phyloP scores from a whole-genome alignment of 208 protist species.

The Acanthamoeba castellanii region DNA sequence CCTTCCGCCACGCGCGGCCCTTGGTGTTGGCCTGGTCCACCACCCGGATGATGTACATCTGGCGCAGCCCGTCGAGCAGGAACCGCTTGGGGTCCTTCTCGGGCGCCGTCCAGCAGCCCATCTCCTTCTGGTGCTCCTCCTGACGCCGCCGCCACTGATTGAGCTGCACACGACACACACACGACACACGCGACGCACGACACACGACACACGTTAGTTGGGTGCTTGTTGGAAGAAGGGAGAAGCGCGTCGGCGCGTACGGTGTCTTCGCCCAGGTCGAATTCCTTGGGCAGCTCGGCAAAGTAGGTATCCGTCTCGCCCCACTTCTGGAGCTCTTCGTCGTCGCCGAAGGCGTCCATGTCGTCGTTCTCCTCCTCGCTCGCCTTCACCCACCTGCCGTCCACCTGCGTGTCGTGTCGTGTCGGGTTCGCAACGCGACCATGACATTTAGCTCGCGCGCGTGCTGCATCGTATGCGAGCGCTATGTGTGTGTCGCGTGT shows the following conservation, averaged over 20 bases:
- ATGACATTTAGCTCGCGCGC: not conserved
- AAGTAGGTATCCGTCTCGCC: not conserved
- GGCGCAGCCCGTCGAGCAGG: slow-evolving; percentile 13
- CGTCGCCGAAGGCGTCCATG: slow-evolving; percentile 8
- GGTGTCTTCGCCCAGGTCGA: not conserved
- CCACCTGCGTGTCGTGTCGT: not conserved
- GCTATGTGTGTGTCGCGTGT: too few relatives aligned
- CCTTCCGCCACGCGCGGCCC: slow-evolving; percentile 19
- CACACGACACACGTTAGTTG: not conserved
- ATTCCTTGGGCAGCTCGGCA: slow-evolving; percentile 22
- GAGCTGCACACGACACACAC: not conserved
- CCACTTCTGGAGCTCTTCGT: slow-evolving; percentile 31
- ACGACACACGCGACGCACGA: too few relatives aligned
- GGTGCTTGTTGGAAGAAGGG: not conserved
- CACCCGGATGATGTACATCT: slow-evolving; percentile 56
- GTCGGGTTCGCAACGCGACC: too few relatives aligned
- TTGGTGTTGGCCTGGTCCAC: slow-evolving; percentile 27
- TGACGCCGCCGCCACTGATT: not conserved
- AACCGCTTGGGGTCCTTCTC: slow-evolving; percentile 39
- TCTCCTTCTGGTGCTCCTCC: not conserved
- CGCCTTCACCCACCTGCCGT: slow-evolving; percentile 12
- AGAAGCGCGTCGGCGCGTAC: not conserved
- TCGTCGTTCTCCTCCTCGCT: not conserved
- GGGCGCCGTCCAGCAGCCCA: not conserved
- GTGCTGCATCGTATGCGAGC: too few relatives aligned